These are phyloP conservation scores for Candida buenavistaensis DNA, from an alignment of 1,139 yeast genomes.

Conservation along the genomic window DNA sequence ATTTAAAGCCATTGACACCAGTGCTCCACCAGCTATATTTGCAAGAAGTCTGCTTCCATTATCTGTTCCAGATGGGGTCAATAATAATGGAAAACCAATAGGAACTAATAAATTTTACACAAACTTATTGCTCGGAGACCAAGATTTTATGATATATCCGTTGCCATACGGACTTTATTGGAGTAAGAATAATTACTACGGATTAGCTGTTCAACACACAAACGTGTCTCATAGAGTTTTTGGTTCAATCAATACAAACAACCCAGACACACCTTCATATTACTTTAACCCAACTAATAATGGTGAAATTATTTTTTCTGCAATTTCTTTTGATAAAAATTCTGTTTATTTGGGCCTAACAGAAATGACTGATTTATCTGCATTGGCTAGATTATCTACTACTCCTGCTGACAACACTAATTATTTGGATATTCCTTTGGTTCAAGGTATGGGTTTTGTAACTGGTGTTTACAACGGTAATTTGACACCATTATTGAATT, in stretches of 20 bases:
- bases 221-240: slow-evolving; percentile 58
- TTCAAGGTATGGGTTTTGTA: slow-evolving; percentile 80
- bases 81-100: slow-evolving; percentile 48
- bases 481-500: slow-evolving; percentile 51
- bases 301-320: slow-evolving; percentile 56
- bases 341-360: slow-evolving; percentile 41
- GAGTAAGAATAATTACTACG: slow-evolving; percentile 41
- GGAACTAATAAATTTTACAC: slow-evolving; percentile 86
- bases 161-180: slow-evolving; percentile 83
- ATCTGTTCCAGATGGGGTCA: slow-evolving; percentile 49
- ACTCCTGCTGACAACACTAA: slow-evolving; percentile 20
- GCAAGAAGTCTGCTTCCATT: slow-evolving; percentile 50
- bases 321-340: slow-evolving; percentile 44
- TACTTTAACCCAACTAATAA: slow-evolving; percentile 56
- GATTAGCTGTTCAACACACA: slow-evolving; percentile 71
- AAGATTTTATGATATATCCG: slow-evolving; percentile 67
- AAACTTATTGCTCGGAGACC: slow-evolving; percentile 67
- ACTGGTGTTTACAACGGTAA: slow-evolving; percentile 63
- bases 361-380: slow-evolving; percentile 60
- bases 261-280: slow-evolving; percentile 32
- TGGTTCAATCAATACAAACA: slow-evolving; percentile 48
- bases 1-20: slow-evolving; percentile 50
- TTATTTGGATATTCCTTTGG: slow-evolving; percentile 42
- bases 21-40: slow-evolving; percentile 52
- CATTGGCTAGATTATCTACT: slow-evolving; percentile 46